These are phyloP conservation scores for Sarocladium kiliense DNA, from an alignment of 2,329 filamentous ascomycete genomes.

Conservation along the genomic window DNA sequence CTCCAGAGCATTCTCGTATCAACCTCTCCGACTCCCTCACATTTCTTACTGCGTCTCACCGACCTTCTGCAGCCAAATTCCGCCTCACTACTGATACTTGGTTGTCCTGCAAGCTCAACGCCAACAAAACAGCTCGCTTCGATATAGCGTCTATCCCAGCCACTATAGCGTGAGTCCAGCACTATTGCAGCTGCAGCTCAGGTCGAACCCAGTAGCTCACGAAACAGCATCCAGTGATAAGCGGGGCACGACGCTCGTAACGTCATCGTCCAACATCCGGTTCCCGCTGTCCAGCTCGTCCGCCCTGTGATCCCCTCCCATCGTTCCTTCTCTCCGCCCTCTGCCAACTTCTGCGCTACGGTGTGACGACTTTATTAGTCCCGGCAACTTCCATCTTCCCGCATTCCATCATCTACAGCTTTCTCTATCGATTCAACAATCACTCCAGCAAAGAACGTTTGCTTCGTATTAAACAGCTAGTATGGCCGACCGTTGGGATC, in stretches of 20 bases:
- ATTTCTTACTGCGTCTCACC: background rate
- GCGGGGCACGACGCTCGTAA: conserved; percentile 5
- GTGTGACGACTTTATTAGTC: background rate
- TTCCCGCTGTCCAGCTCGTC: background rate
- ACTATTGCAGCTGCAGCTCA: conserved; percentile 6
- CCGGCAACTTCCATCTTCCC: background rate
- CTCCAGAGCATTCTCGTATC: background rate
- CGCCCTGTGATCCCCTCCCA: background rate
- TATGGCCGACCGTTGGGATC: conserved; percentile 43
- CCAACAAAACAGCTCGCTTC: background rate
- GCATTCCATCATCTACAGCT: conserved; percentile 3
- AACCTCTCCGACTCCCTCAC: too few relatives aligned
- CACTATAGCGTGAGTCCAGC: background rate
- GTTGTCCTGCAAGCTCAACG: background rate
- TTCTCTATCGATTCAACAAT: background rate
- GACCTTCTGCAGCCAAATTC: background rate
- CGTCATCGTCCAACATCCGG: conserved; percentile 6
- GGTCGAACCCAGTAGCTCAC: background rate
- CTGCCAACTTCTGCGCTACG: conserved; percentile 2
- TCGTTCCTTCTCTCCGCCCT: background rate
- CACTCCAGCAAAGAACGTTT: too few relatives aligned
- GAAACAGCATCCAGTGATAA: conserved; percentile 5
- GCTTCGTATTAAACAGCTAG: too few relatives aligned
- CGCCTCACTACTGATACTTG: background rate
- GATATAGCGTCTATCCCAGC: background rate